These are phyloP conservation scores for Linum usitatissimum DNA, from an alignment of 345 rosid genomes.

Conservation along the genomic window DNA sequence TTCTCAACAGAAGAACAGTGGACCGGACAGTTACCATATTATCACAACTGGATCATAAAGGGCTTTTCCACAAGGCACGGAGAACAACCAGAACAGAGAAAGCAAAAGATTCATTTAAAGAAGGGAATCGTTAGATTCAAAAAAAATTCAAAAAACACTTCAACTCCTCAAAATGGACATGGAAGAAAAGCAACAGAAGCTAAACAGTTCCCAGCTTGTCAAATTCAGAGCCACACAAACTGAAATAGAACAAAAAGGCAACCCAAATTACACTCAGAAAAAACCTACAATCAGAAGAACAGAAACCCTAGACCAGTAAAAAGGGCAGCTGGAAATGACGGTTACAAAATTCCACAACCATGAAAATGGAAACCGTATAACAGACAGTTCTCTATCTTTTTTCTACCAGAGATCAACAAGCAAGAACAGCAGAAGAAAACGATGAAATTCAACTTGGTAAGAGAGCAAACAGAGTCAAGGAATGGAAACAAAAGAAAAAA, in stretches of 20 bases:
- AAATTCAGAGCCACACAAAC: neutral
- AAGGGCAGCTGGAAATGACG: conserved; percentile 13
- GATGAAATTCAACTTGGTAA: conserved; percentile 3
- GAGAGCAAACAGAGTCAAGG: neutral
- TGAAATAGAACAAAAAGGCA: conserved; percentile 7
- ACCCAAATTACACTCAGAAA: conserved; percentile 12
- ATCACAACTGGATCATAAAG: neutral
- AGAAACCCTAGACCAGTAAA: conserved; percentile 16
- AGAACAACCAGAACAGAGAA: conserved; percentile 1
- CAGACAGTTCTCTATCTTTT: neutral
- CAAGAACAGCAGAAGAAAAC: neutral
- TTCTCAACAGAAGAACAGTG: neutral
- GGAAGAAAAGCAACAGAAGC: conserved; percentile 19
- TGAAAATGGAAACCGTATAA: neutral
- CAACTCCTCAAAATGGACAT: conserved; percentile 2
- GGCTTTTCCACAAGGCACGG: neutral
- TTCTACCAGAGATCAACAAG: conserved; percentile 9
- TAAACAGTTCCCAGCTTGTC: conserved; percentile 19
- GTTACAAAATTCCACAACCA: conserved; percentile 14
- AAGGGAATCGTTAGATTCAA: neutral
- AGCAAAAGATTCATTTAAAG: neutral
- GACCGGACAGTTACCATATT: neutral
- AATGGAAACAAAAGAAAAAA: neutral
- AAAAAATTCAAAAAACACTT: conserved; percentile 5
- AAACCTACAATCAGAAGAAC: neutral